Percentiles rank a stretch among this genome's conserved stretches.
These are phyloP conservation scores for Begonia masoniana DNA, from an alignment of 306 rosid genomes.

Conservation along the genomic window DNA sequence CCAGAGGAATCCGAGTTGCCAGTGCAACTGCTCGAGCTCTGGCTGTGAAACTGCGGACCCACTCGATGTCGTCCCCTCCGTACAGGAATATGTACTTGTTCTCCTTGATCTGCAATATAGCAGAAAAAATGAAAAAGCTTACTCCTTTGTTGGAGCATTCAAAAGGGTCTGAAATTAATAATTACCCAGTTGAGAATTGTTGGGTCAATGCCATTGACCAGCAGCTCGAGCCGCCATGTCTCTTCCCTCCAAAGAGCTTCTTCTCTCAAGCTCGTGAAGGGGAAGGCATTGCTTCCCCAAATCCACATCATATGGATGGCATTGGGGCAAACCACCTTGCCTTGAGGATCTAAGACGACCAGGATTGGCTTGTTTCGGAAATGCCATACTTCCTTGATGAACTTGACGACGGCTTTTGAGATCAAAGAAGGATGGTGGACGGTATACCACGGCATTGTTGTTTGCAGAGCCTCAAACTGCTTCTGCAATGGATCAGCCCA, in stretches of 20 bases:
- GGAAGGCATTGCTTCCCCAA: conserved; percentile 59
- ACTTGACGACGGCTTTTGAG: conserved; percentile 29
- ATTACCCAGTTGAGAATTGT: conserved; percentile 46
- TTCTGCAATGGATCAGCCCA: conserved; percentile 22
- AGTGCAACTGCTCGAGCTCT: conserved; percentile 25
- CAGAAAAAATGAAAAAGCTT: too few relatives aligned
- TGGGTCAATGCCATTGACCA: conserved; percentile 40
- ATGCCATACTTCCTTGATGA: conserved; percentile 40
- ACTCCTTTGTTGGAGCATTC: too few relatives aligned
- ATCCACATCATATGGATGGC: conserved; percentile 76
- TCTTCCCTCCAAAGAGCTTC: conserved; percentile 58
- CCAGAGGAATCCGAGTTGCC: conserved; percentile 25
- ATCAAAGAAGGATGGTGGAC: conserved; percentile 39
- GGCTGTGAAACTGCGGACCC: conserved; percentile 38
- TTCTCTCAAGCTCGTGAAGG: conserved; percentile 44
- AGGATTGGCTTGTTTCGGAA: conserved; percentile 47
- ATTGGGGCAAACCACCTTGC: conserved; percentile 44
- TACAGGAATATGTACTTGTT: conserved; percentile 34
- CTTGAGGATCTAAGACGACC: conserved; percentile 55
- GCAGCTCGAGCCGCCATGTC: conserved; percentile 42
- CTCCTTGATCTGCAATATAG: conserved; percentile 30
- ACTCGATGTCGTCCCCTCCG: conserved; percentile 42
- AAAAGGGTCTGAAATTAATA: not conserved
- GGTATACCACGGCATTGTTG: conserved; percentile 40
- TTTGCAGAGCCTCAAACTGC: conserved; percentile 21